Evolutionary conservation across 2,329 filamentous ascomycete species (phyloP).

Genomic region (Clarireedia monteithiana): DNA sequence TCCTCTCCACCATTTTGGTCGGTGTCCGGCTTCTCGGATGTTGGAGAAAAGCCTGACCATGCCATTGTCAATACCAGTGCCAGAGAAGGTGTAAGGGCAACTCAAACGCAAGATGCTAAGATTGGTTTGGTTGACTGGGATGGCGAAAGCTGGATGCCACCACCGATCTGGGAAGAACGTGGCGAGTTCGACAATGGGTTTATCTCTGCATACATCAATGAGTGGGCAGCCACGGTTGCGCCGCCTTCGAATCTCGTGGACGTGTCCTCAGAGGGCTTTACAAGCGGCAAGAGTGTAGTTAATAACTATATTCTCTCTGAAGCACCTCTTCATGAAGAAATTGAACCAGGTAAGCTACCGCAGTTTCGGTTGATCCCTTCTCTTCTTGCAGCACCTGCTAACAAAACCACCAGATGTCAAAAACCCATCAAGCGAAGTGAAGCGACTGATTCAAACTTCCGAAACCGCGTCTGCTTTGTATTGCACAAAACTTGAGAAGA

Average conservation of each 20-base stretch:
- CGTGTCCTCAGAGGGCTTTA: conserved; percentile 10
- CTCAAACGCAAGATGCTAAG: conserved; percentile 11
- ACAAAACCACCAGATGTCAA: conserved; percentile 13
- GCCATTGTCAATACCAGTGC: background rate
- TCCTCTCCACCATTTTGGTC: conserved; percentile 4
- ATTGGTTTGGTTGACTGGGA: conserved; percentile 21
- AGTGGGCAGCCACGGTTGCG: conserved; percentile 19
- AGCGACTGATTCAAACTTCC: conserved; percentile 22
- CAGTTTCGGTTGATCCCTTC: background rate
- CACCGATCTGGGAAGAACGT: conserved; percentile 24
- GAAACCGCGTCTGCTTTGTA: conserved; percentile 7
- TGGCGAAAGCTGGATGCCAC: conserved; percentile 14
- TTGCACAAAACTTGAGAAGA: background rate
- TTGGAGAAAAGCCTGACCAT: conserved; percentile 13
- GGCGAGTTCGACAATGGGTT: conserved; percentile 17
- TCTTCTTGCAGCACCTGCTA: background rate
- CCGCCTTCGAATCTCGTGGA: conserved; percentile 6
- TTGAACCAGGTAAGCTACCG: conserved; percentile 18
- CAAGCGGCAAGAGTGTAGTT: conserved; percentile 11
- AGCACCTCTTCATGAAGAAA: conserved; percentile 13
- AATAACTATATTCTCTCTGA: conserved; percentile 6
- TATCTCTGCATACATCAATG: conserved; percentile 21
- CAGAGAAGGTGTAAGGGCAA: background rate
- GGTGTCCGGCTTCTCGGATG: conserved; percentile 3
- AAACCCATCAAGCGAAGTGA: conserved; percentile 17